Evolutionary conservation across 257 asterid genomes (phyloP).

Genomic region (Ilex asprella): DNA sequence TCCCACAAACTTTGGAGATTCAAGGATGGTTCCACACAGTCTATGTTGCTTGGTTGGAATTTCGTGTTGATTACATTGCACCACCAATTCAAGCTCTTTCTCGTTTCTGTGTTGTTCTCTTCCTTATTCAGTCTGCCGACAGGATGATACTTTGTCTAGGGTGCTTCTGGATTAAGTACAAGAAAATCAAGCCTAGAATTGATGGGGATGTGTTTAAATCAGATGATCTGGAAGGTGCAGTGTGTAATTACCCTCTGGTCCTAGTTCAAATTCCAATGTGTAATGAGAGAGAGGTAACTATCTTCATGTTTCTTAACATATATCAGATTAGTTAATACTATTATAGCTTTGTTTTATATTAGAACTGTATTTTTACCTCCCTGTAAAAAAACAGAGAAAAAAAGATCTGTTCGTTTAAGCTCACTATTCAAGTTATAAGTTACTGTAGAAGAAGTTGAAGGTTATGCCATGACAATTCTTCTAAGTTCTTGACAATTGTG

Average conservation of each 20-base stretch:
- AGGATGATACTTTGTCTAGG: slow-evolving; percentile 55
- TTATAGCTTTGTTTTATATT: no score
- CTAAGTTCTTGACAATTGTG: background rate
- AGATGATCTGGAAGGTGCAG: slow-evolving; percentile 31
- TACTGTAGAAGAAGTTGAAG: no score
- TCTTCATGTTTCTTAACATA: background rate
- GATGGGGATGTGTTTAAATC: slow-evolving; percentile 26
- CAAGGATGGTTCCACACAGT: slow-evolving; percentile 32
- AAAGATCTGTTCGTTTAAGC: no score
- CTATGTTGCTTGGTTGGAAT: slow-evolving; percentile 50
- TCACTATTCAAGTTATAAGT: no score
- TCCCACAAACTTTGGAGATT: slow-evolving; percentile 31
- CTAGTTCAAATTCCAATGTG: slow-evolving; percentile 67
- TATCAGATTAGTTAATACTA: slow-evolving; percentile 2
- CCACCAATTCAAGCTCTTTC: slow-evolving; percentile 42
- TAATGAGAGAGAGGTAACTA: slow-evolving; percentile 9
- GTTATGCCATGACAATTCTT: no score
- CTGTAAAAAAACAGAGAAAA: no score
- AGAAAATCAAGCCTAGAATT: slow-evolving; percentile 45
- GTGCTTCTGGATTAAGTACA: slow-evolving; percentile 48
- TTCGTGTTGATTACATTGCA: slow-evolving; percentile 39
- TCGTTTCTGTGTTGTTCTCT: slow-evolving; percentile 43
- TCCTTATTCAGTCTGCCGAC: slow-evolving; percentile 50
- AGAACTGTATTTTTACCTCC: no score
- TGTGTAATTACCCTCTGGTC: slow-evolving; percentile 47